Conservation (phyloP, 768 basidiomycete species). For the Rickenella mellea region DNA sequence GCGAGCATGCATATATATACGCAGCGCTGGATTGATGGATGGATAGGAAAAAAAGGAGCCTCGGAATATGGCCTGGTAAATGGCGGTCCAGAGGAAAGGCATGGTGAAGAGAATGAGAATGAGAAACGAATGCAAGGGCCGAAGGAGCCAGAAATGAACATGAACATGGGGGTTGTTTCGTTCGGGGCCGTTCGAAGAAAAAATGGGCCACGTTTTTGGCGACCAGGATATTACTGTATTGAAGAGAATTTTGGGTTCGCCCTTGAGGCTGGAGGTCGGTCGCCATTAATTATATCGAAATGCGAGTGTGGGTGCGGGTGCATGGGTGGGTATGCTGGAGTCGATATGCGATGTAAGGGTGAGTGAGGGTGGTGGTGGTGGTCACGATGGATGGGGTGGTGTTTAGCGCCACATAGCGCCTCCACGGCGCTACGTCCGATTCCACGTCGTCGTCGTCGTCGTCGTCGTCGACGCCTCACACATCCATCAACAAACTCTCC, state of each 20-base stretch:
- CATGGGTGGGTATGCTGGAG: not conserved
- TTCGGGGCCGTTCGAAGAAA: not conserved
- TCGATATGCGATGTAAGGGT: not conserved
- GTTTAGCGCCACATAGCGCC: not conserved
- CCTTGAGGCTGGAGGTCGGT: not conserved
- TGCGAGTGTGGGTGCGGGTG: not conserved
- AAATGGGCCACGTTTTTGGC: not conserved
- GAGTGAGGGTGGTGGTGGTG: not conserved
- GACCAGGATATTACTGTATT: not conserved
- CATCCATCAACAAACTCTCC: conserved; percentile 1
- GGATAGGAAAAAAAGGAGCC: not conserved
- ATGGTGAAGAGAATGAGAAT: not conserved
- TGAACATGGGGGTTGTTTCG: not conserved
- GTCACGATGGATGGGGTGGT: not conserved
- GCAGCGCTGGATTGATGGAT: not conserved
- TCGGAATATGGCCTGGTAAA: not conserved
- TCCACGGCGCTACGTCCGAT: not conserved
- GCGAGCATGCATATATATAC: not conserved
- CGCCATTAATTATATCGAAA: not conserved
- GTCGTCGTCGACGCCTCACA: not conserved
- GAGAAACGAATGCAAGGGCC: not conserved
- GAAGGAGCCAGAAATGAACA: not conserved
- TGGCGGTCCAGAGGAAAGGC: not conserved
- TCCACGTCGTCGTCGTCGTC: not conserved
- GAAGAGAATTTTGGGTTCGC: not conserved